These are phyloP conservation scores for Metarhizium brunneum DNA, from an alignment of 2,329 filamentous ascomycete genomes.

Conservation along the genomic window DNA sequence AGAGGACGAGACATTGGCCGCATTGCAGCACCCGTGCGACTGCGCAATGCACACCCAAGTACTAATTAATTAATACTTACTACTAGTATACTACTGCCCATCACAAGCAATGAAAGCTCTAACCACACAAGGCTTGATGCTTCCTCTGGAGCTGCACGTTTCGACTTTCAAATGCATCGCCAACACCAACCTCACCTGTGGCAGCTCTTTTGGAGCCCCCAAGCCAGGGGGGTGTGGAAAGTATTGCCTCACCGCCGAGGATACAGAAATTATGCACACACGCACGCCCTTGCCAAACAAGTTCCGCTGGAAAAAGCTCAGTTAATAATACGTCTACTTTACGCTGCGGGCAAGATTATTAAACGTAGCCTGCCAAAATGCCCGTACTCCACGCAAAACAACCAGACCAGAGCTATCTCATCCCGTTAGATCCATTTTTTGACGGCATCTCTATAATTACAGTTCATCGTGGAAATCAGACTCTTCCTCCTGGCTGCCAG, in stretches of 20 bases:
- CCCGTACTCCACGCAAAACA: conserved; percentile 17
- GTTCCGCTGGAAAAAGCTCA: not conserved
- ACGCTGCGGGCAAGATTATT: conserved; percentile 14
- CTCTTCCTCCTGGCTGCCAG: conserved; percentile 56
- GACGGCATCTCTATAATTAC: conserved; percentile 42
- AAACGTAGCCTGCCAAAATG: conserved; percentile 9
- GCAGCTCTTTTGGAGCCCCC: no score
- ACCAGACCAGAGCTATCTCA: conserved; percentile 9
- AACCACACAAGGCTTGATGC: no score
- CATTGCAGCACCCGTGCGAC: no score
- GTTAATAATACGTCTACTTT: conserved; percentile 18
- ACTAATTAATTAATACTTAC: not conserved
- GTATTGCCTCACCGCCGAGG: no score
- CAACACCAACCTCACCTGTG: no score
- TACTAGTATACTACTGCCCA: no score
- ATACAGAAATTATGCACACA: no score
- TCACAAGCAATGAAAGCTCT: no score
- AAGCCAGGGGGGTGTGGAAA: no score
- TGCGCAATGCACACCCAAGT: not conserved
- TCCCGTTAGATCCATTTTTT: conserved; percentile 4
- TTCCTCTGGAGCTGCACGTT: no score
- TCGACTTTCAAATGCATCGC: no score
- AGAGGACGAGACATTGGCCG: no score
- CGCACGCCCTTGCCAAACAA: not conserved
- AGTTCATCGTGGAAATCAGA: conserved; percentile 71